Evolutionary conservation across 2,329 filamentous ascomycete genomes (phyloP).

Genomic region (Alternaria infectoria): DNA sequence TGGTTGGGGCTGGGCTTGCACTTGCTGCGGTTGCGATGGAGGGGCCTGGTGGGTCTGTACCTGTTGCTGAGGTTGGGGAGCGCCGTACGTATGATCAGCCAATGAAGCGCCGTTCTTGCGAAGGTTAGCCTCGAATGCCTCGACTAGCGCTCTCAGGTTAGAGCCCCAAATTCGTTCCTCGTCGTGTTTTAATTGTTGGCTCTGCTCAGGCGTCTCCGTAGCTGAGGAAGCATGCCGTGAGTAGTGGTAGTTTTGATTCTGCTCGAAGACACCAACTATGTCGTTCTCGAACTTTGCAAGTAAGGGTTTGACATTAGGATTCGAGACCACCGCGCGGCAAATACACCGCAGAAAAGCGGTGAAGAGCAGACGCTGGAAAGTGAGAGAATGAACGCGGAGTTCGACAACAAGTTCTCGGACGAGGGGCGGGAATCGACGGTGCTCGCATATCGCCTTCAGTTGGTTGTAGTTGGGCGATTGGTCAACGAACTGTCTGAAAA

Average conservation of each 20-base stretch:
- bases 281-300: constrained; percentile 13
- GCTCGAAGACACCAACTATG: constrained; percentile 1
- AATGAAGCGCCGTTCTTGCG: neutral
- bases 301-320: neutral
- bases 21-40: neutral
- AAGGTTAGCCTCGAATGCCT: neutral
- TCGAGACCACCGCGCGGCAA: constrained; percentile 28
- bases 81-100: neutral
- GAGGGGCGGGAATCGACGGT: constrained; percentile 59
- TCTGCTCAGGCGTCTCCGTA: neutral
- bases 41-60: neutral
- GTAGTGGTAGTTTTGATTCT: constrained; percentile 16
- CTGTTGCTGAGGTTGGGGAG: neutral
- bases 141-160: constrained; percentile 6
- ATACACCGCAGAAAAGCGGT: constrained; percentile 55
- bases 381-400: constrained; percentile 58
- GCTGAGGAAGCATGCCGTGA: neutral
- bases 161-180: constrained; percentile 11
- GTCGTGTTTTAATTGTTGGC: neutral
- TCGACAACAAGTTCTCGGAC: constrained; percentile 60
- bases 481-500: constrained; percentile 49
- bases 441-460: constrained; percentile 24
- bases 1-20: neutral
- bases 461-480: constrained; percentile 39
- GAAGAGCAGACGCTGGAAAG: constrained; percentile 63